These are phyloP conservation scores for Carpinus viminea DNA, from an alignment of 306 rosid species.

Conservation along the genomic window DNA sequence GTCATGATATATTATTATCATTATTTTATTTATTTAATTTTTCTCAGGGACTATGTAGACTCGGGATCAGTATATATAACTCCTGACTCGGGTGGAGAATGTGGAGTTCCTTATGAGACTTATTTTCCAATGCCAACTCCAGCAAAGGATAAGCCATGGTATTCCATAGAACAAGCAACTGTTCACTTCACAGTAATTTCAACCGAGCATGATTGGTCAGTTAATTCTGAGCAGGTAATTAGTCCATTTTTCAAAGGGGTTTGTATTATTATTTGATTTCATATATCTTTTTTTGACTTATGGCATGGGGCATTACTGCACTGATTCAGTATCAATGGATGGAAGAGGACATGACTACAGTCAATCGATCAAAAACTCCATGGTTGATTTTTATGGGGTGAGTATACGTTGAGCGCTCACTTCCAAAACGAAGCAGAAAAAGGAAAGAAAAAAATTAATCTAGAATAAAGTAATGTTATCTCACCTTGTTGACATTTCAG, in stretches of 20 bases:
- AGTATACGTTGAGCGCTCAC: slow-evolving; percentile 11
- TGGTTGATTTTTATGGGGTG: slow-evolving; percentile 86
- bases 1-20: too few relatives aligned
- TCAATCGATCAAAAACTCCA: slow-evolving; percentile 74
- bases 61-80: slow-evolving; percentile 58
- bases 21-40: not conserved
- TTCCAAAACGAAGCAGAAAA: too few relatives aligned
- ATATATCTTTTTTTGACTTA: not conserved
- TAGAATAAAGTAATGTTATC: too few relatives aligned
- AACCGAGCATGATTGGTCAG: slow-evolving; percentile 75
- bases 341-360: slow-evolving; percentile 72
- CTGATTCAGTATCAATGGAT: slow-evolving; percentile 73
- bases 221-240: slow-evolving; percentile 69
- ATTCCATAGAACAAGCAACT: slow-evolving; percentile 78
- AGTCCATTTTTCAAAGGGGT: not conserved
- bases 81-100: slow-evolving; percentile 92
- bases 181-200: slow-evolving; percentile 80
- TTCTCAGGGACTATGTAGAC: slow-evolving; percentile 58
- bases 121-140: slow-evolving; percentile 80
- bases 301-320: not conserved
- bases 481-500: too few relatives aligned
- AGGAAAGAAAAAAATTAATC: too few relatives aligned
- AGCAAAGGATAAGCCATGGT: slow-evolving; percentile 90
- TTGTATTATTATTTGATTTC: not conserved
- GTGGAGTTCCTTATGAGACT: slow-evolving; percentile 91